Conservation (phyloP, 352 stramenopile genomes). For the Pseudoperonospora humuli region DNA sequence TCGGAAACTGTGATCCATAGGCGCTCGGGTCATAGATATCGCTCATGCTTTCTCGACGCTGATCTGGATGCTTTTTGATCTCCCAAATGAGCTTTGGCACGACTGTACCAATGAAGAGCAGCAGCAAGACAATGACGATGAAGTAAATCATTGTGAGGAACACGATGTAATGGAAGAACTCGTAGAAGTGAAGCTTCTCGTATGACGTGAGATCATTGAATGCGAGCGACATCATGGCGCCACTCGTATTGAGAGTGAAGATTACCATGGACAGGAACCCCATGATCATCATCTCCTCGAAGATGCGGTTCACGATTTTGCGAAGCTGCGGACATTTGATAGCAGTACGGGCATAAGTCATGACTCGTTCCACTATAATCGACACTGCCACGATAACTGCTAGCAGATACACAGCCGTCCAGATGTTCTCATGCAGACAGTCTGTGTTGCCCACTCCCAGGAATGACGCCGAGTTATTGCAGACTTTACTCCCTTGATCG, state of each 20-base stretch:
- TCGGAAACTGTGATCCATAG: conserved; percentile 12
- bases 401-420: conserved; percentile 65
- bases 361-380: conserved; percentile 48
- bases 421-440: conserved; percentile 70
- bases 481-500: conserved; percentile 20
- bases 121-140: conserved; percentile 75
- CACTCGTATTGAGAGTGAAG: conserved; percentile 82
- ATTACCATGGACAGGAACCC: conserved; percentile 86
- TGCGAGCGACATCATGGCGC: conserved; percentile 46
- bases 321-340: conserved; percentile 76
- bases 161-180: conserved; percentile 88
- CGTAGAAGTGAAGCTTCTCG: conserved; percentile 80
- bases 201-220: conserved; percentile 36
- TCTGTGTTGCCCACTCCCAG: conserved; percentile 72
- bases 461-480: conserved; percentile 53
- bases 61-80: conserved; percentile 23
- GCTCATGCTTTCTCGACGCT: conserved; percentile 19
- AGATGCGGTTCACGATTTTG: conserved; percentile 80
- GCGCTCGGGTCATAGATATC: conserved; percentile 24
- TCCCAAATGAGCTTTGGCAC: conserved; percentile 75
- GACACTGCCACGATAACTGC: conserved; percentile 72
- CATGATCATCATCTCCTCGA: conserved; percentile 86
- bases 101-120: conserved; percentile 80
- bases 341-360: conserved; percentile 36
- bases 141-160: conserved; percentile 88